Conservation (phyloP, 73 alveolate genomes). For the Paramecium caudatum region DNA sequence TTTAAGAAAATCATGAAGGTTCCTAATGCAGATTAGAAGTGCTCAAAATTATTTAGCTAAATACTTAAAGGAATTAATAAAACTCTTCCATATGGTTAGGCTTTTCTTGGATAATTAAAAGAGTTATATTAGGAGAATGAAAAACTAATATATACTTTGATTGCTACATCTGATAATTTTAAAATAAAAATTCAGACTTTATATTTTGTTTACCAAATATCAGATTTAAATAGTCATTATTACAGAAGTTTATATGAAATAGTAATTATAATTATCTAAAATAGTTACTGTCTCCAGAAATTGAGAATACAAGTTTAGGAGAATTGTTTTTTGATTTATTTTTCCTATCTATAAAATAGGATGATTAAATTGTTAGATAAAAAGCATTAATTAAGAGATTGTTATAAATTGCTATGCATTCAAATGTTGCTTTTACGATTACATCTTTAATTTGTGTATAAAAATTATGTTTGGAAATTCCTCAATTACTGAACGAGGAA, state of each 20-base stretch:
- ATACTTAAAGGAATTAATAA: conserved; percentile 51
- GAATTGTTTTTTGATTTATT: conserved; percentile 63
- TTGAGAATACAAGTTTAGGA: conserved; percentile 27
- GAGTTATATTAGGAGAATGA: conserved; percentile 64
- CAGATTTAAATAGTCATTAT: conserved; percentile 31
- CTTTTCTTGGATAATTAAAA: conserved; percentile 25
- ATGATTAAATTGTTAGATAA: conserved; percentile 41
- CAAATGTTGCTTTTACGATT: conserved; percentile 41
- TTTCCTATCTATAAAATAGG: conserved; percentile 23
- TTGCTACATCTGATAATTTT: conserved; percentile 54
- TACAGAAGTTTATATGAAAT: conserved; percentile 55
- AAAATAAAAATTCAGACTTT: conserved; percentile 43
- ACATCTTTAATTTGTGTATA: conserved; percentile 54
- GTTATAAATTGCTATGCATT: conserved; percentile 58
- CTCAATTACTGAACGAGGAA: background rate
- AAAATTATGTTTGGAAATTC: background rate
- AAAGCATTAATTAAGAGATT: conserved; percentile 57
- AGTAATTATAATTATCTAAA: background rate
- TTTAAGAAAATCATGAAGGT: conserved; percentile 24
- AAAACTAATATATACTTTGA: conserved; percentile 8
- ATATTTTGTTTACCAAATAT: conserved; percentile 54
- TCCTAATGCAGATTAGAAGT: conserved; percentile 16
- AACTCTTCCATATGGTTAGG: conserved; percentile 38
- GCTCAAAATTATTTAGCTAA: conserved; percentile 36
- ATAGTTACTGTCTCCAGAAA: conserved; percentile 17